Evolutionary conservation across 306 rosid species (phyloP).

Genomic region (Gynostemma pentaphyllum): DNA sequence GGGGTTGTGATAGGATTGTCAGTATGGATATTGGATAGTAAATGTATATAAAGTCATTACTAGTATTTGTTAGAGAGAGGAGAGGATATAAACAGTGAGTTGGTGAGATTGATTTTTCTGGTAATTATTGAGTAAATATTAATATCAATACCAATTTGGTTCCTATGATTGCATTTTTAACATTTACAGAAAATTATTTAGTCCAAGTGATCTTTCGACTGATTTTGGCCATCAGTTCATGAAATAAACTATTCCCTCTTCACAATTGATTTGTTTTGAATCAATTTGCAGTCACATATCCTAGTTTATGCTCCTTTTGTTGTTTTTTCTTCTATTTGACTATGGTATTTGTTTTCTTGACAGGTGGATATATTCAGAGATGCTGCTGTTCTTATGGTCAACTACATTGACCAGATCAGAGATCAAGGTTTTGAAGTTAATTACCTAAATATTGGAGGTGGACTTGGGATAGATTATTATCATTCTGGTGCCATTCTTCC

Average conservation of each 20-base stretch:
- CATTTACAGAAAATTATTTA: neutral
- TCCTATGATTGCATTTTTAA: too few relatives aligned
- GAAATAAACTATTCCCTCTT: neutral
- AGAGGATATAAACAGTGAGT: too few relatives aligned
- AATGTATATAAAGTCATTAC: too few relatives aligned
- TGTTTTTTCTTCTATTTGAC: neutral
- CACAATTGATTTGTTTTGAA: too few relatives aligned
- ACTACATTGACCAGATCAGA: slow-evolving; percentile 76
- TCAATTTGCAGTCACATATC: too few relatives aligned
- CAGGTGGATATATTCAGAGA: slow-evolving; percentile 95
- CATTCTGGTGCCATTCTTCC: slow-evolving; percentile 83
- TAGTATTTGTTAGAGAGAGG: too few relatives aligned
- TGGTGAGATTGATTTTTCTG: too few relatives aligned
- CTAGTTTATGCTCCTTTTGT: neutral
- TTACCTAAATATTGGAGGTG: slow-evolving; percentile 89
- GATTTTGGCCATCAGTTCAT: neutral
- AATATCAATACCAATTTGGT: too few relatives aligned
- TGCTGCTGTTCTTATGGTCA: slow-evolving; percentile 81
- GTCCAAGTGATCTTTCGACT: neutral
- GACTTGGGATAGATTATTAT: slow-evolving; percentile 90
- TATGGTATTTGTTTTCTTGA: neutral
- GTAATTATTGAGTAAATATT: too few relatives aligned
- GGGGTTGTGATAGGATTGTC: too few relatives aligned
- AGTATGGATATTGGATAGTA: too few relatives aligned
- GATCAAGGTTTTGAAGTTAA: slow-evolving; percentile 82